These are phyloP conservation scores for Fraxinus quadrangulata DNA, from an alignment of 257 asterid species.

Conservation along the genomic window DNA sequence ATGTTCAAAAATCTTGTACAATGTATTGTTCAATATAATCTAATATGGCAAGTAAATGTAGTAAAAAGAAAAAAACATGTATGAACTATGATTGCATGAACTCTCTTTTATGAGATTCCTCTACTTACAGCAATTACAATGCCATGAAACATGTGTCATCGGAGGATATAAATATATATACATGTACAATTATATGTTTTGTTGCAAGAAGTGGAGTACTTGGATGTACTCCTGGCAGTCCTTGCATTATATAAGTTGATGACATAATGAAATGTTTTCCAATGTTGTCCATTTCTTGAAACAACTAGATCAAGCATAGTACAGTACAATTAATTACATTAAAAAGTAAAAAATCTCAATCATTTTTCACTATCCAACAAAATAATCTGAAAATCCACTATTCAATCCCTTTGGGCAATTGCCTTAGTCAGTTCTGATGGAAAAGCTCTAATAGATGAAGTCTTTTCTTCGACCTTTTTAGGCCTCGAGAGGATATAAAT, in stretches of 20 bases:
- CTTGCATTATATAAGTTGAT: slow-evolving; percentile 16
- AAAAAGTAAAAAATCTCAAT: slow-evolving; percentile 30
- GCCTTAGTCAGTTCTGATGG: not conserved
- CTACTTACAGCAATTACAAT: slow-evolving; percentile 2
- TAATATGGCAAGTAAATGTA: no score
- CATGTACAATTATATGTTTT: not conserved
- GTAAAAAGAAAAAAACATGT: not conserved
- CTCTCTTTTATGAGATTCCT: slow-evolving; percentile 18
- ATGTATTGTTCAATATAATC: no score
- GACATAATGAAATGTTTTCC: slow-evolving; percentile 1
- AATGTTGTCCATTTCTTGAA: slow-evolving; percentile 31
- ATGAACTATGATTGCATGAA: not conserved
- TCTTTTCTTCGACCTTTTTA: not conserved
- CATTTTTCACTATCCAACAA: not conserved
- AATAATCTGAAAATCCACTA: slow-evolving; percentile 19
- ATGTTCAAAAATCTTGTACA: no score
- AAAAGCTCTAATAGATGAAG: slow-evolving; percentile 4
- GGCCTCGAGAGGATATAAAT: slow-evolving; percentile 27
- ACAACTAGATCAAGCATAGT: slow-evolving; percentile 31
- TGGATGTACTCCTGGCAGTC: slow-evolving; percentile 38
- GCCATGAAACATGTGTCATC: slow-evolving; percentile 15
- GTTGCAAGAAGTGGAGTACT: slow-evolving; percentile 31
- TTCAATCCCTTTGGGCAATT: slow-evolving; percentile 5
- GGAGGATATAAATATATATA: not conserved
- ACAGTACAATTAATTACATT: slow-evolving; percentile 10